Percentiles rank a stretch among this genome's conserved stretches.
phyloP scores from a whole-genome alignment of 352 stramenopile genomes.

The Phytophthora capsici region DNA sequence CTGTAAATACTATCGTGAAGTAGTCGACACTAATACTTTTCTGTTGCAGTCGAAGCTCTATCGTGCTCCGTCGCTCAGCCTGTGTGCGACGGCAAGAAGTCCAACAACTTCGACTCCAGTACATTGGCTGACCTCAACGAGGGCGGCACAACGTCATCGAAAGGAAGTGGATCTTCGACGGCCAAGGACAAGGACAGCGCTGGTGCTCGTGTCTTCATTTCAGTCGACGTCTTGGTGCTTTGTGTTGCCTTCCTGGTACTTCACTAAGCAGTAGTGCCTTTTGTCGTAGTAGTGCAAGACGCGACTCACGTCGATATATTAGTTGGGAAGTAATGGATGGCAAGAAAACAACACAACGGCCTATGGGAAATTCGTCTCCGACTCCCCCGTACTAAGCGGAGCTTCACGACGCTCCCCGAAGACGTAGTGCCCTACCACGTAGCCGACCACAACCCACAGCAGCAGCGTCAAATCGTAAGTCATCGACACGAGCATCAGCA shows the following conservation, averaged over 20 bases:
- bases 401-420: slow-evolving; percentile 69
- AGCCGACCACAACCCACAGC: slow-evolving; percentile 58
- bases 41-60: slow-evolving; percentile 36
- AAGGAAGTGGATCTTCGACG: slow-evolving; percentile 8
- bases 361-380: slow-evolving; percentile 40
- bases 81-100: slow-evolving; percentile 46
- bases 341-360: slow-evolving; percentile 7
- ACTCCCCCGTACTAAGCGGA: slow-evolving; percentile 27
- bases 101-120: slow-evolving; percentile 43
- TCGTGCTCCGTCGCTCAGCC: slow-evolving; percentile 51
- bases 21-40: background rate
- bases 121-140: slow-evolving; percentile 32
- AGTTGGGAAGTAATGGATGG: slow-evolving; percentile 21
- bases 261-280: background rate
- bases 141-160: slow-evolving; percentile 14
- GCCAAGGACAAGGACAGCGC: slow-evolving; percentile 13
- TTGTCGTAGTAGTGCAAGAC: slow-evolving; percentile 11
- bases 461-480: slow-evolving; percentile 78
- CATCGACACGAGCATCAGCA: slow-evolving; percentile 87
- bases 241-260: slow-evolving; percentile 14
- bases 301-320: slow-evolving; percentile 28
- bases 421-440: slow-evolving; percentile 69
- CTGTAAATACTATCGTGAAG: background rate
- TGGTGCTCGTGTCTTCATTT: background rate
- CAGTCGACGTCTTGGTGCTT: slow-evolving; percentile 6